Percentiles rank a stretch among this genome's conserved stretches.
These are phyloP conservation scores for Metschnikowia kunwiensis DNA, from an alignment of 805 yeast species.

Conservation along the genomic window DNA sequence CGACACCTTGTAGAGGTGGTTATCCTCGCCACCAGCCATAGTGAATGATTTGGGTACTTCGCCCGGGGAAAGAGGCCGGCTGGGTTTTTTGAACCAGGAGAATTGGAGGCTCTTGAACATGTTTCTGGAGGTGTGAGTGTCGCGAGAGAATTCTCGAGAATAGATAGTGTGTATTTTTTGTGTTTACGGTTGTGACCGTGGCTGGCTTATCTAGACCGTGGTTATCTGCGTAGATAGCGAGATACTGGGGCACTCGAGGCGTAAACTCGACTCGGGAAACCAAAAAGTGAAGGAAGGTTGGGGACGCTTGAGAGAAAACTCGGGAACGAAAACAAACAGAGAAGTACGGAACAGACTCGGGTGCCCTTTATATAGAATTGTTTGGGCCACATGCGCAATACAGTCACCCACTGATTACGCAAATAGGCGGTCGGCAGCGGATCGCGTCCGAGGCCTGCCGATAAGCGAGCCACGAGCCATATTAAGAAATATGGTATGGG, in stretches of 20 bases:
- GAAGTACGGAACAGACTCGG: background rate
- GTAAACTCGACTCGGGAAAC: too few species aligned
- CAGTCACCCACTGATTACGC: conserved; percentile 5
- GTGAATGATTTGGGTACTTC: conserved; percentile 29
- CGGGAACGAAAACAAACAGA: background rate
- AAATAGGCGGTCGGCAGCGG: background rate
- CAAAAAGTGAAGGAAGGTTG: background rate
- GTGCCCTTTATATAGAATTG: conserved; percentile 1
- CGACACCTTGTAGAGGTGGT: conserved; percentile 30
- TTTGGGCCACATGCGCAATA: conserved; percentile 11
- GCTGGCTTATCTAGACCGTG: too few species aligned
- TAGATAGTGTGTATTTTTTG: too few species aligned
- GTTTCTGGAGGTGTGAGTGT: background rate
- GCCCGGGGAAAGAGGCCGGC: conserved; percentile 9
- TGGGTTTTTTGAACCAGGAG: conserved; percentile 16
- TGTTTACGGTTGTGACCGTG: too few species aligned
- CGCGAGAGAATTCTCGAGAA: too few species aligned
- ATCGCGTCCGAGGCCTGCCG: conserved; percentile 6
- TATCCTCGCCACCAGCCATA: conserved; percentile 25
- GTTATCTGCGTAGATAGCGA: too few species aligned
- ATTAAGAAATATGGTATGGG: background rate
- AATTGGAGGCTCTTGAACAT: conserved; percentile 15
- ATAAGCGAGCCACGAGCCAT: conserved; percentile 1
- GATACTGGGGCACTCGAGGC: too few species aligned
- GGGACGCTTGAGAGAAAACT: background rate